These are phyloP conservation scores for Clathrus columnatus DNA, from an alignment of 768 basidiomycete genomes.

Conservation along the genomic window DNA sequence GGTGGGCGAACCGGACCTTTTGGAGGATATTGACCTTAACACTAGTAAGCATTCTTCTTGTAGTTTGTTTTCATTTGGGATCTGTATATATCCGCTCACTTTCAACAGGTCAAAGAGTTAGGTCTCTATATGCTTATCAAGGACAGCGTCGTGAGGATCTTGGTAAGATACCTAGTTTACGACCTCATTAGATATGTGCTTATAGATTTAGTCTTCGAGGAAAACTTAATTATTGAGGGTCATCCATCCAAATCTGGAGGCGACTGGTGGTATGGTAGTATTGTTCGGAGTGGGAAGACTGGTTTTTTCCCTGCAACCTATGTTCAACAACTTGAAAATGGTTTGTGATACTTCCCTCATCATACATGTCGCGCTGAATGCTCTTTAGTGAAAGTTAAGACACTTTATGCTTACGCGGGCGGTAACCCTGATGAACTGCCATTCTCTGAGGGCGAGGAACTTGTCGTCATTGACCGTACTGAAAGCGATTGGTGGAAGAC, in stretches of 20 bases:
- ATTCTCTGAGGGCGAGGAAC: conserved; percentile 69
- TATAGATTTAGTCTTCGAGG: conserved; percentile 52
- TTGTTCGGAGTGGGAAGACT: conserved; percentile 50
- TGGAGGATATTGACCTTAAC: conserved; percentile 66
- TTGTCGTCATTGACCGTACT: conserved; percentile 71
- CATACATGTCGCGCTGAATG: background rate
- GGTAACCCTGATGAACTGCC: conserved; percentile 73
- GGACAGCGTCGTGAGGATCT: conserved; percentile 87
- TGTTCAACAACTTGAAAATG: conserved; percentile 58
- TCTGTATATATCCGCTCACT: conserved; percentile 9
- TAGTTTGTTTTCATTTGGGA: background rate
- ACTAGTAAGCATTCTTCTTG: conserved; percentile 28
- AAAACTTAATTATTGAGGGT: conserved; percentile 69
- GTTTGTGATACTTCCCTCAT: conserved; percentile 35
- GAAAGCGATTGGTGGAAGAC: conserved; percentile 97
- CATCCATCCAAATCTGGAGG: conserved; percentile 79
- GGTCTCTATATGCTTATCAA: conserved; percentile 77
- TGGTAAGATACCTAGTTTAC: conserved; percentile 37
- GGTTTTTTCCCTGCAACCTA: conserved; percentile 92
- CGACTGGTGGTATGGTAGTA: conserved; percentile 91
- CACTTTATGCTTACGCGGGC: conserved; percentile 70
- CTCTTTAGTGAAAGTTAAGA: conserved; percentile 55
- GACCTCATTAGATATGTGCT: conserved; percentile 7
- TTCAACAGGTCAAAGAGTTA: conserved; percentile 55
- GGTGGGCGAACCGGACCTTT: conserved; percentile 30